Base-by-base conservation (phyloP, 2,329 filamentous ascomycete genomes). In the Podosphaera leucotricha region DNA sequence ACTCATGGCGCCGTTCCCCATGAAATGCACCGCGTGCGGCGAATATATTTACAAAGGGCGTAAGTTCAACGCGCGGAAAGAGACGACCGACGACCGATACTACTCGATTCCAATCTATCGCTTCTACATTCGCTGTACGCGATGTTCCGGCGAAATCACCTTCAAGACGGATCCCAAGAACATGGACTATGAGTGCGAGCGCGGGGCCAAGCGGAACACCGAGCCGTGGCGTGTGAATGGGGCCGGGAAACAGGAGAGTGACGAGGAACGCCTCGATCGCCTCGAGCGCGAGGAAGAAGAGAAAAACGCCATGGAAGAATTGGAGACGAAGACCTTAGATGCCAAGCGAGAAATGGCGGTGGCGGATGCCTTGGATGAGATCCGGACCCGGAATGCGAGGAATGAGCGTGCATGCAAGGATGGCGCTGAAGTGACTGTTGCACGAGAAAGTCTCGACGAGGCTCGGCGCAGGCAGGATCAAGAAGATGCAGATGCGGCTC, bases 111-210 rank as follows among this genome's bases (percentile, higher is more conserved):
- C 83, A 48, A 85, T 92, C 50, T 90, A 78, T 63, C 74, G 80
- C 24, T 94, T 95, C 66, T 90, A 86, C 62, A 92, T 87, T 54
- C 72, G 83, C 6, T 94, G 87, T 62, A 92, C 86, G 28, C 66
- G 84, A 41, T 94, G 87, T 62, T 77, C 70, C 38, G 76, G 72
- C 38, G 84, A 93, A 57, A 93, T 95, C 53, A 85, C 82, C 0
- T 92, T 95, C 66, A 79, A 81, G 50, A 95, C 90, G 0, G 90
- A 98, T 53, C 90, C 90, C 0, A 92, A 92, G 61, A 86, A 86
- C 56, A 84, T 85, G 68, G 87, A 95, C 59, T 98, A 94, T 58
- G 73, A 68, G 41, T 77, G 72, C 62, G 72, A 68, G 70, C 57
- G 71, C 92, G 60, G 90, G 15, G 90, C 87, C 4, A 84, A 87